Conservation (phyloP, 305 asterid genomes). For the Nicotiana rustica region DNA sequence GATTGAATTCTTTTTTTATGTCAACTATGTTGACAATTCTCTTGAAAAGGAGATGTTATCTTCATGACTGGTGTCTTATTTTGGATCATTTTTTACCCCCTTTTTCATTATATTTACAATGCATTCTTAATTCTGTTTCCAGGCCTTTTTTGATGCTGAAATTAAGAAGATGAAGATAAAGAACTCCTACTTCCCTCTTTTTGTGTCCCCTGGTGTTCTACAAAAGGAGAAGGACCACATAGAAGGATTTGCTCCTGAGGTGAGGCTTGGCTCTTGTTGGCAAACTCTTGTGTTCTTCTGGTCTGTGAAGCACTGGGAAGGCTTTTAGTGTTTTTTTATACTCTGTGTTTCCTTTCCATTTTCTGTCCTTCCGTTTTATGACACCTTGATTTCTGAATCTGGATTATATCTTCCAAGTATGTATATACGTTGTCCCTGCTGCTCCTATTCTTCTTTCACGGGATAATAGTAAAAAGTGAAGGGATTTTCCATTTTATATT, state of each 20-base stretch:
- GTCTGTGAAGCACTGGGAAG: neutral
- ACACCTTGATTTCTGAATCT: slow-evolving; percentile 27
- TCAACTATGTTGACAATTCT: neutral
- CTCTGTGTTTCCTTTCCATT: neutral
- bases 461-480: neutral
- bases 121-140: slow-evolving; percentile 31
- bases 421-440: neutral
- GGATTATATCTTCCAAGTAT: neutral
- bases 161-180: slow-evolving; percentile 93
- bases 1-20: neutral
- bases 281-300: slow-evolving; percentile 19
- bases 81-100: neutral
- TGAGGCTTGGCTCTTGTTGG: slow-evolving; percentile 43
- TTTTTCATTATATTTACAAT: neutral
- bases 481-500: neutral
- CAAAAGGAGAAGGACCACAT: slow-evolving; percentile 93
- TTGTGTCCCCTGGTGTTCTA: slow-evolving; percentile 78
- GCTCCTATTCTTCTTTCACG: neutral
- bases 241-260: slow-evolving; percentile 99
- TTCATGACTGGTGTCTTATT: neutral
- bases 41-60: neutral
- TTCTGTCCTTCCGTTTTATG: slow-evolving; percentile 18
- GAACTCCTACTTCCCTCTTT: slow-evolving; percentile 89
- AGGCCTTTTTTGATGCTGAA: slow-evolving; percentile 91
- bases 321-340: neutral